These are phyloP conservation scores for Solanum dulcamara DNA, from an alignment of 257 asterid genomes.

Conservation along the genomic window DNA sequence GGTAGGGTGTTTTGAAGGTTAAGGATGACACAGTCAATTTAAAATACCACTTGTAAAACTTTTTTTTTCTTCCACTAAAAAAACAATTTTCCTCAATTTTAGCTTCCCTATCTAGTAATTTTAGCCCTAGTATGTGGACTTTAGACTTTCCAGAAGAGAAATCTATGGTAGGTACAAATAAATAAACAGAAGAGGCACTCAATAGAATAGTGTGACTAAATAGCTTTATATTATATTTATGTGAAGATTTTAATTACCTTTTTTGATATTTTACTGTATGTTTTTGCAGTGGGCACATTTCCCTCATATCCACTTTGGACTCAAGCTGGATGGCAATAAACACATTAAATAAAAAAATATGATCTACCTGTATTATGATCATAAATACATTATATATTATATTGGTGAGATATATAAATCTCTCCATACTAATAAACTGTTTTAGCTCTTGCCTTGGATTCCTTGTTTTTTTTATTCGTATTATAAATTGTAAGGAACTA, in stretches of 20 bases:
- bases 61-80: too few relatives aligned
- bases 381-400: background rate
- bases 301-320: conserved; percentile 87
- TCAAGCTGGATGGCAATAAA: conserved; percentile 60
- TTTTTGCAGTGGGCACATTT: conserved; percentile 95
- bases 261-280: background rate
- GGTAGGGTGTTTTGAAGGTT: too few relatives aligned
- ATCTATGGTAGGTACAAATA: background rate
- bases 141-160: background rate
- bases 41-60: too few relatives aligned
- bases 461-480: background rate
- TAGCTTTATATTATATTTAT: background rate
- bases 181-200: background rate
- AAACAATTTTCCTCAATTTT: background rate
- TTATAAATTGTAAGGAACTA: background rate
- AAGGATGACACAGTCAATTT: background rate
- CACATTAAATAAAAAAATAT: conserved; percentile 1
- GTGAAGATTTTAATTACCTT: background rate
- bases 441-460: background rate
- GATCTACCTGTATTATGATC: background rate
- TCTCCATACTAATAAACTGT: background rate
- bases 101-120: background rate
- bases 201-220: background rate
- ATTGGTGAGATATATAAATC: background rate
- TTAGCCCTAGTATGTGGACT: background rate